phyloP scores from a whole-genome alignment of 2,329 filamentous ascomycete species.

The Stemphylium vesicarium region DNA sequence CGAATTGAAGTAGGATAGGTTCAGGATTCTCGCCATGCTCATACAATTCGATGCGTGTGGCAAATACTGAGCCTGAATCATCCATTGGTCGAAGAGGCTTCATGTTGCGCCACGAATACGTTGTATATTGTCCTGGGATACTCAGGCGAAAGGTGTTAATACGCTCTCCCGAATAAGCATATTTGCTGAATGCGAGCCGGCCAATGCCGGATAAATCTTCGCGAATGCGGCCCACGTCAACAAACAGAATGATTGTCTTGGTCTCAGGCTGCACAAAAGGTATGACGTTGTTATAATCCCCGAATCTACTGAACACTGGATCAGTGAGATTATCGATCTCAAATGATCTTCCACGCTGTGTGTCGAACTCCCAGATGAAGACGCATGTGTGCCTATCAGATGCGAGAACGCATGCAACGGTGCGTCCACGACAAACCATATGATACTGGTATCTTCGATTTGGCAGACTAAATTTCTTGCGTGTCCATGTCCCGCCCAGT shows the following conservation, averaged over 20 bases:
- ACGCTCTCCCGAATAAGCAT: slow-evolving; percentile 21
- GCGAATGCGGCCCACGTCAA: too few relatives aligned
- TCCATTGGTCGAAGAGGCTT: slow-evolving; percentile 9
- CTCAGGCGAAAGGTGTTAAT: background rate
- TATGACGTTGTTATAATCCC: too few relatives aligned
- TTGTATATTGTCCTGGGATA: background rate
- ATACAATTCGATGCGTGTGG: too few relatives aligned
- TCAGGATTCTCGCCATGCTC: too few relatives aligned
- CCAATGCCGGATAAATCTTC: too few relatives aligned
- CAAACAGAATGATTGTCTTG: slow-evolving; percentile 19
- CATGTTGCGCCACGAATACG: background rate
- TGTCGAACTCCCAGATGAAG: slow-evolving; percentile 42
- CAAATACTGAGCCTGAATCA: slow-evolving; percentile 1
- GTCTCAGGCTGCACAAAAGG: slow-evolving; percentile 20
- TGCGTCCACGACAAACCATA: slow-evolving; percentile 27
- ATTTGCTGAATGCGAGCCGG: slow-evolving; percentile 10
- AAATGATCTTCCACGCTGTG: slow-evolving; percentile 29
- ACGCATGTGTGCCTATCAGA: slow-evolving; percentile 12
- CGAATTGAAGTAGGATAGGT: slow-evolving; percentile 18
- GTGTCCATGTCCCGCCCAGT: slow-evolving; percentile 12
- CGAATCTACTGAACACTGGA: background rate
- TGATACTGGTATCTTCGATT: slow-evolving; percentile 1
- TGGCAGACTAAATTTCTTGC: slow-evolving; percentile 32
- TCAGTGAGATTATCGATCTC: slow-evolving; percentile 11
- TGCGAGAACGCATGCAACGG: slow-evolving; percentile 28